phyloP scores from a whole-genome alignment of 495 filamentous ascomycete genomes.

The Trichoderma erinaceum region DNA sequence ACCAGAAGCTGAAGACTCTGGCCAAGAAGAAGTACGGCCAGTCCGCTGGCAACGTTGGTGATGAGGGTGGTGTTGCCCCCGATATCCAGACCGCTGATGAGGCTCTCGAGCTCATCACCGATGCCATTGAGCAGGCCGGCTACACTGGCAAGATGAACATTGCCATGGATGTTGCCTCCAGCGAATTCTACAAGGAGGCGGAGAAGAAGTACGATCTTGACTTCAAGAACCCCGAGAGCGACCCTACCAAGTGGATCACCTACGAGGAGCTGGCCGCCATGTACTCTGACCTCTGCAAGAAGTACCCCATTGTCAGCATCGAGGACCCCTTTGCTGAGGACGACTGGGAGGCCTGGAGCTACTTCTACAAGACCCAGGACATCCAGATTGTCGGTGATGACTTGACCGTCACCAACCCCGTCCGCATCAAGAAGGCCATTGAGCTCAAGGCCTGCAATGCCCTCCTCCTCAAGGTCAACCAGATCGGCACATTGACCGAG shows the following conservation, averaged over 20 bases:
- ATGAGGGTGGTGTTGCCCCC: conserved; percentile 99
- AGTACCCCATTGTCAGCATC: conserved; percentile 92
- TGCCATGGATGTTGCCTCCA: conserved; percentile 98
- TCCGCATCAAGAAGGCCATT: conserved; percentile 98
- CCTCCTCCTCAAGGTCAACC: conserved; percentile 98
- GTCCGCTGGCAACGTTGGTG: conserved; percentile 96
- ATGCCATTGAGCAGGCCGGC: conserved; percentile 87
- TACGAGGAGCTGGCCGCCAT: conserved; percentile 96
- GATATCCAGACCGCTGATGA: conserved; percentile 97
- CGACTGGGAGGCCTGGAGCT: conserved; percentile 97
- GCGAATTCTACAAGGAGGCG: conserved; percentile 98
- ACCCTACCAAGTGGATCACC: conserved; percentile 92
- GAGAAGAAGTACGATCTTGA: conserved; percentile 99
- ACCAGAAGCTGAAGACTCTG: conserved; percentile 93
- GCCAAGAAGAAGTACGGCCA: conserved; percentile 99
- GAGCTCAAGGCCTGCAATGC: conserved; percentile 98
- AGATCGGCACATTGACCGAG: conserved; percentile 97
- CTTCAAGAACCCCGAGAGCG: conserved; percentile 98
- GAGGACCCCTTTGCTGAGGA: conserved; percentile 68
- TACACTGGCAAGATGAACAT: conserved; percentile 95
- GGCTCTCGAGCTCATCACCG: conserved; percentile 93
- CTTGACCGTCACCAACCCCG: conserved; percentile 94
- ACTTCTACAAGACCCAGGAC: conserved; percentile 99
- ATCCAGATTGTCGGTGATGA: conserved; percentile 97
- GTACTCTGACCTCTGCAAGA: conserved; percentile 79